Evolutionary conservation across 495 filamentous ascomycete genomes (phyloP), one percentile per base, ranked within the genome.

Genomic region (Bryoglossum gracile): DNA sequence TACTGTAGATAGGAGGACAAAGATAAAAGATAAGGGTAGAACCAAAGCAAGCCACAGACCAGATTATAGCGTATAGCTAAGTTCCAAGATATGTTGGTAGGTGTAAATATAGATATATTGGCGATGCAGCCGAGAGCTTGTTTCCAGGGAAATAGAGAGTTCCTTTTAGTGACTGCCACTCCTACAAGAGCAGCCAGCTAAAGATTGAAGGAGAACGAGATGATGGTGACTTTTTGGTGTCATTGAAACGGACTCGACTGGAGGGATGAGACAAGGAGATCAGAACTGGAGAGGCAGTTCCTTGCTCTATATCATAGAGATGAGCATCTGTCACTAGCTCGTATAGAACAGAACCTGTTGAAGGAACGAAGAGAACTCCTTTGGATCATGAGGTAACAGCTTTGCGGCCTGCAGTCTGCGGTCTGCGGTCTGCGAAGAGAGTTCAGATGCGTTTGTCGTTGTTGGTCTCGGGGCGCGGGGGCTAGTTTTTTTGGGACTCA

Each of bases 141-240:
- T n/a, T n/a, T n/a, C n/a, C n/a, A n/a, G n/a, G n/a, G n/a, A n/a
- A n/a, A n/a, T n/a, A n/a, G n/a, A n/a, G n/a, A n/a, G n/a, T 37
- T 48, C 37, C 21, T 26, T 3, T 61, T 51, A 57, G 21, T 47
- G 54, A 39, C 41, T 53, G 24, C 50, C 49, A 37, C 43, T 38
- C 16, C 48, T 52, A 45, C 51, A 55, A 3, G 54, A 55, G n/a
- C n/a, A n/a, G 18, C 58, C 46, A n/a, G 55, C 51, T 23, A 58
- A 51, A 46, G 48, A 53, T 44, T 50, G 58, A 51, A 57, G 45
- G 32, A 61, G 55, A 18, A 58, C 32, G 32, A 58, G 55, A 36
- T 55, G 46, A 25, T 48, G 40, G 19, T 28, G 52, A 3, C 5
- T 50, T 46, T 53, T 44, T 11, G 51, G 16, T 55, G 58, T 61